Evolutionary conservation across 345 rosid genomes (phyloP), one percentile per base, ranked within the genome.

Genomic region (Euphorbia tirucalli): DNA sequence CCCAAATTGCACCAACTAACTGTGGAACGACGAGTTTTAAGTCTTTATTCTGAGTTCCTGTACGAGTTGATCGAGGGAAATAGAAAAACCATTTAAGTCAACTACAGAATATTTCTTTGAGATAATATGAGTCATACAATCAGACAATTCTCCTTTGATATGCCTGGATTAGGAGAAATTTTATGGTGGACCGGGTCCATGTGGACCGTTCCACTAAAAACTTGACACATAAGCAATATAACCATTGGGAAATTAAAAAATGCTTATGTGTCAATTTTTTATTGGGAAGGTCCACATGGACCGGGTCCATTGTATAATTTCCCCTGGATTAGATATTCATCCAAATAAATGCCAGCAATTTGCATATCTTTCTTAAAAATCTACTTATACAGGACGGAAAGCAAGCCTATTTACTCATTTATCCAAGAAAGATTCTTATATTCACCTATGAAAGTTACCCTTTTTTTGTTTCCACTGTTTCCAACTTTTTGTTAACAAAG

Each of bases 1-100:
- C 97, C 99, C 99, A 92, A 22, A 95, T 92, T 19, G 85, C 81
- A 69, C 99, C 97, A 41, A 85, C 92, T 7, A 87, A 82, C 79
- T 81, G 90, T 1, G 92, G 91, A 28, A 90, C 86, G 0, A 80
- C 44, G 0, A 75, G 77, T 78, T 77, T 82, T 61, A 75, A 72
- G 64, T 80, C 87, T 68, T 86, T 82, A 37, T 82, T 78, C 61
- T 65, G 41, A 37, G 92, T 79, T 78, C 90, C 96, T 88, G 89
- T 80, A 52, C 58, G 31, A 18, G 58, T 48, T 49, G 24, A 71
- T 49, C 22, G 21, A 1, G 41, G 58, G 62, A 63, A 73, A 46
- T 46, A 50, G 48, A 61, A 32, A 61, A 3, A 55, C 27, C 37
- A 44, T 43, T 61, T 18, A 21, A 55, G 55, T 41, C 14, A 13